Evolutionary conservation across 441 rosid species (phyloP).

Genomic region (Metrosideros polymorpha): DNA sequence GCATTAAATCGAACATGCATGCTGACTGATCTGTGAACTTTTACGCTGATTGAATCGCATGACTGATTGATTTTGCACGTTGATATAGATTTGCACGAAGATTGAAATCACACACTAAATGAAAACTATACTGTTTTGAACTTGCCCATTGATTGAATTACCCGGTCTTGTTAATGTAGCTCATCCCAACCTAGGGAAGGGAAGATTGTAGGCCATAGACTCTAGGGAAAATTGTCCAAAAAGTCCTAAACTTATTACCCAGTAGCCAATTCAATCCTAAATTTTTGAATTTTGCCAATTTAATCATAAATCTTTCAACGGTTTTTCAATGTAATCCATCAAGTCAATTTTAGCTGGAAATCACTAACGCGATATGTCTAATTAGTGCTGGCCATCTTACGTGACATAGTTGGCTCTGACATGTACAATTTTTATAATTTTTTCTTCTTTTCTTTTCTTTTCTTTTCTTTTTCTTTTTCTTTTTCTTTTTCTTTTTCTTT

Average conservation of each 20-base stretch:
- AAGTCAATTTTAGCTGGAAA: rapidly evolving
- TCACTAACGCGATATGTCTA: rapidly evolving
- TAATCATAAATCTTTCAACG: neutral
- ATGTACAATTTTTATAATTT: neutral
- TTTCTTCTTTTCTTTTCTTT: neutral
- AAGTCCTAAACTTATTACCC: neutral
- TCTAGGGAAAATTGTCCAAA: neutral
- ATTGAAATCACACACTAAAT: neutral
- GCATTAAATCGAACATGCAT: neutral
- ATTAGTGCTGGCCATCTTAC: rapidly evolving
- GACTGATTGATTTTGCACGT: neutral
- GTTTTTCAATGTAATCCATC: neutral
- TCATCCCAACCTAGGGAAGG: neutral
- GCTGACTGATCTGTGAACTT: neutral
- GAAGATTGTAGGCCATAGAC: neutral
- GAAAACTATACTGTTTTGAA: neutral
- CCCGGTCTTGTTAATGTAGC: neutral
- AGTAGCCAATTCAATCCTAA: rapidly evolving
- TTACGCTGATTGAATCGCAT: neutral
- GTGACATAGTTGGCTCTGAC: rapidly evolving
- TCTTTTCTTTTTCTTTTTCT: neutral
- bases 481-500: neutral
- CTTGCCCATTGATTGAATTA: neutral
- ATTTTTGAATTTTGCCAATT: neutral
- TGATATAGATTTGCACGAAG: neutral